Conservation (phyloP, 192 early-diverging fungal species). For the Glomus cerebriforme region DNA sequence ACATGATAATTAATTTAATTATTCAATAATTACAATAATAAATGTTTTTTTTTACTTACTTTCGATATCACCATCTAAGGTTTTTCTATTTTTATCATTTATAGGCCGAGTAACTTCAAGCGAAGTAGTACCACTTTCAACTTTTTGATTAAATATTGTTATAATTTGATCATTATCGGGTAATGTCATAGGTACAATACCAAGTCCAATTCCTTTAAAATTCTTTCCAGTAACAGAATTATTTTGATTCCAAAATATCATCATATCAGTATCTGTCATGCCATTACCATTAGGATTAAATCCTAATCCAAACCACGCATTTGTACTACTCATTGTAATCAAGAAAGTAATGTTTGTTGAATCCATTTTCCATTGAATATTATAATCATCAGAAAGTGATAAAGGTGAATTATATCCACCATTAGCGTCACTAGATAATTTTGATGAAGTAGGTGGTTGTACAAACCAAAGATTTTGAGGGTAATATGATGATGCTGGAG, state of each 20-base stretch:
- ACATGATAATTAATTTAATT: background rate
- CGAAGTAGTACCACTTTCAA: background rate
- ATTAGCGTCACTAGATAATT: background rate
- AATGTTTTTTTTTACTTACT: background rate
- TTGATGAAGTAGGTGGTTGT: background rate
- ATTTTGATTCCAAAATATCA: background rate
- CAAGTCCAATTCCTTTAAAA: background rate
- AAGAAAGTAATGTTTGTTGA: background rate
- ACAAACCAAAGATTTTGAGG: background rate
- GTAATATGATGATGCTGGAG: background rate
- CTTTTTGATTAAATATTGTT: background rate
- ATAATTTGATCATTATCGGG: background rate
- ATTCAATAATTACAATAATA: background rate
- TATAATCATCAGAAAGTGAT: background rate
- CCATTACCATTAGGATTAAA: background rate
- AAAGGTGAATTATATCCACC: background rate
- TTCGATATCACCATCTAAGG: background rate
- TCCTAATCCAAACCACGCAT: background rate
- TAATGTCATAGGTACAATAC: background rate
- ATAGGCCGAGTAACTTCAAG: background rate
- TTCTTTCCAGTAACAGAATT: background rate
- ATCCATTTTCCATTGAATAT: background rate
- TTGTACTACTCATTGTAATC: background rate
- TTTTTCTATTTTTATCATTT: background rate
- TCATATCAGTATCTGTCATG: background rate